Evolutionary conservation across 768 basidiomycete genomes (phyloP), one percentile per base, ranked within the genome.

Genomic region (Panaeolus cyanescens): DNA sequence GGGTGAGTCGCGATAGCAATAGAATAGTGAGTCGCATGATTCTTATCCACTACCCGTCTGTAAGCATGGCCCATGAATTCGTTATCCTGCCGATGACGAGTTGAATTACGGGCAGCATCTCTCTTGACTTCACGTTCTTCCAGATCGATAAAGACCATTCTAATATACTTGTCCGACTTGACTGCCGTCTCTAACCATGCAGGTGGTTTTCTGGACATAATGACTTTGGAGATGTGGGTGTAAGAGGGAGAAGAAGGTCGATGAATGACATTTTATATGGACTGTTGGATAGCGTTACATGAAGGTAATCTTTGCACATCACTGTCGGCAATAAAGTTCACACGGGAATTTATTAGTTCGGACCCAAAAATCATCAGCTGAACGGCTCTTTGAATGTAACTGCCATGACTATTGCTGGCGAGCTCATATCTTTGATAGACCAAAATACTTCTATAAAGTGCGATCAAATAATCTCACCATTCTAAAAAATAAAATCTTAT

Each of bases 391-490:
- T 22, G 32, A 31, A 55, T 42, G 31, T 17, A 55, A 28, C n/a
- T 15, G 28, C 59, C 60, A 69, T 72, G 68, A 61, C 67, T 22
- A 70, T 65, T 67, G 64, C 67, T 20, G 65, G 56, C 40, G 68
- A 69, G 50, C 60, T 76, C 19, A 64, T 70, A 60, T 79, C 76
- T 22, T 76, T 89, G 31, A 74, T 83, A 53, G 75, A 72, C 50
- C 58, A 73, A 39, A 74, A 77, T 50, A 85, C 83, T 4, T 73
- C 72, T 25, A 79, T 89, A 70, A 88, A 85, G 87, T 86, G 62
- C 53, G 77, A 75, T 42, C 37, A 31, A 31, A 58, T 64, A 31
- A 36, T 30, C 15, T 31, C 20, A 53, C 36, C 63, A 34, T 17
- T 32, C 9, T 25, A 50, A 12, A 2, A 15, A 33, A 25, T 57